A percentile compares a stretch with the other conserved stretches of the same genome.
Evolutionary conservation across 768 basidiomycete genomes (phyloP).

Genomic region (Suillus hirtellus): DNA sequence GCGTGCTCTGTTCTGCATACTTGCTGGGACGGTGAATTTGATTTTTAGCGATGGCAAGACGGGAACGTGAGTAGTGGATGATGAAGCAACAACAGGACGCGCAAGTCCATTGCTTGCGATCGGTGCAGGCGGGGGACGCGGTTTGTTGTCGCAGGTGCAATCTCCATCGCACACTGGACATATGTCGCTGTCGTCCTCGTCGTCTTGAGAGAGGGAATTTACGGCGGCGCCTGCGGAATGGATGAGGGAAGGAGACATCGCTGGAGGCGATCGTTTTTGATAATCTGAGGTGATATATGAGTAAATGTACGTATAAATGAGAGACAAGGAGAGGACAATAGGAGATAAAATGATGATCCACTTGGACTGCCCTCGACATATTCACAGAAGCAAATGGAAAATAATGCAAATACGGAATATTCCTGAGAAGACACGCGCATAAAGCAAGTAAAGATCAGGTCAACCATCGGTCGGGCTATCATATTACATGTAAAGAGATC

Average conservation of each 20-base stretch:
- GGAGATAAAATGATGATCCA: constrained; percentile 25
- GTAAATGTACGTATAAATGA: constrained; percentile 21
- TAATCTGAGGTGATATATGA: constrained; percentile 32
- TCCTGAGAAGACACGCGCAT: constrained; percentile 17
- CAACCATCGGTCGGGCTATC: constrained; percentile 23
- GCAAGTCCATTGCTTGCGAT: constrained; percentile 34
- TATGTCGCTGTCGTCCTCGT: constrained; percentile 84
- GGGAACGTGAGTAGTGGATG: constrained; percentile 33
- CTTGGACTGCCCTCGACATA: constrained; percentile 18
- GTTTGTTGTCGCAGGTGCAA: constrained; percentile 70
- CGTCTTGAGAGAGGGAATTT: constrained; percentile 40
- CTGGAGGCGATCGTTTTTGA: constrained; percentile 53
- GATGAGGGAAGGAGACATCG: constrained; percentile 70
- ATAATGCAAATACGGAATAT: constrained; percentile 21
- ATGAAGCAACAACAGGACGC: constrained; percentile 39
- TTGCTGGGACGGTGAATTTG: constrained; percentile 66
- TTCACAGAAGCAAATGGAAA: constrained; percentile 23
- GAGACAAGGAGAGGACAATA: constrained; percentile 23
- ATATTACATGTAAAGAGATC: constrained; percentile 41
- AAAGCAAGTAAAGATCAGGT: constrained; percentile 15
- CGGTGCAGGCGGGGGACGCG: constrained; percentile 34
- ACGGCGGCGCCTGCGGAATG: constrained; percentile 58
- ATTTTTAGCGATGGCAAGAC: constrained; percentile 57
- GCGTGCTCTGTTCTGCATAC: constrained; percentile 48
- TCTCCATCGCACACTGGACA: constrained; percentile 91